phyloP scores from a whole-genome alignment of 768 basidiomycete genomes.

The Mycena olivaceomarginata region DNA sequence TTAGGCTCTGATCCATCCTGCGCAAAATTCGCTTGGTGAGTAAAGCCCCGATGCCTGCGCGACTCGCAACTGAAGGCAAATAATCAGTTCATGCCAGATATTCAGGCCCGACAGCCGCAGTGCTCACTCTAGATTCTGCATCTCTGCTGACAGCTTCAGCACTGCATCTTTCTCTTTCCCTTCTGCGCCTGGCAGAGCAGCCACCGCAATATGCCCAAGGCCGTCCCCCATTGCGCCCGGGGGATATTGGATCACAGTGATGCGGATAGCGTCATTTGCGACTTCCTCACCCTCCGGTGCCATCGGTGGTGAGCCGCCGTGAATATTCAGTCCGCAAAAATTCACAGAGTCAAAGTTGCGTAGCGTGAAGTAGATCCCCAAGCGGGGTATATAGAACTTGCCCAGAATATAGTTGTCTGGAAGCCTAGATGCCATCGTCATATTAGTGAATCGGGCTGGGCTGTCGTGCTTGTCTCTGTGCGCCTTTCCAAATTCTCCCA shows the following conservation, averaged over 20 bases:
- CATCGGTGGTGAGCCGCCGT: conserved; percentile 18
- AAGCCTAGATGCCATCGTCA: conserved; percentile 8
- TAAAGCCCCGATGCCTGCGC: too few relatives aligned
- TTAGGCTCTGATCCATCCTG: too few relatives aligned
- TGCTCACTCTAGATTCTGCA: too few relatives aligned
- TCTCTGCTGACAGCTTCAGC: conserved; percentile 14
- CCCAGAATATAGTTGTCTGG: conserved; percentile 8
- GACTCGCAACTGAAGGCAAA: too few relatives aligned
- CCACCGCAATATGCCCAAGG: neutral
- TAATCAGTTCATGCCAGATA: too few relatives aligned
- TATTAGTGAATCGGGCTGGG: conserved; percentile 12
- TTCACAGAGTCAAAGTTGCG: conserved; percentile 22
- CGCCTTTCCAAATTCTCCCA: too few relatives aligned
- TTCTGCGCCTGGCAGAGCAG: neutral
- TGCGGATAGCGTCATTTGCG: too few relatives aligned
- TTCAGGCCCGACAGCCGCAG: too few relatives aligned
- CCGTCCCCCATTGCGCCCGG: conserved; percentile 15
- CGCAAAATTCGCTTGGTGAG: too few relatives aligned
- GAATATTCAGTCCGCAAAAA: conserved; percentile 23
- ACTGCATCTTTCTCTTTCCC: neutral
- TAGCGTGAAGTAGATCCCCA: conserved; percentile 16
- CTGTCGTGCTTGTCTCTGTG: too few relatives aligned
- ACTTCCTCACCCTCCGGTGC: conserved; percentile 17
- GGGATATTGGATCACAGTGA: conserved; percentile 16
- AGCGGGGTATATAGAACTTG: conserved; percentile 2